Percentiles rank a stretch among this genome's conserved stretches.
Evolutionary conservation across 139 green algal species (phyloP).

Genomic region (Parachlorella kessleri): DNA sequence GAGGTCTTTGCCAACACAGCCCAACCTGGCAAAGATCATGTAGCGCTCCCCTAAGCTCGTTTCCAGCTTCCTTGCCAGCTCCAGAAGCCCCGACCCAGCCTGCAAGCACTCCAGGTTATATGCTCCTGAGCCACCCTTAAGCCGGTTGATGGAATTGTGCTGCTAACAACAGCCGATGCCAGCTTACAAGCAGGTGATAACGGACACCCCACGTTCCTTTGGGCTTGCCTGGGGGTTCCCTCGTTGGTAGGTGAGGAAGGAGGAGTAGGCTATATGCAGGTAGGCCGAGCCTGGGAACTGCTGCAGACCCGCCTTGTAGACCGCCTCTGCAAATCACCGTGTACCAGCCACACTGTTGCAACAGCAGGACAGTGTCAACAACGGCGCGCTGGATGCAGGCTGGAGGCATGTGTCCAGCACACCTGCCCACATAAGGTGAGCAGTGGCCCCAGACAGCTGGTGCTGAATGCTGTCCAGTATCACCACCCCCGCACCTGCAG

Average conservation of each 20-base stretch:
- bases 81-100: slow-evolving; percentile 35
- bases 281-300: slow-evolving; percentile 10
- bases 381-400: not conserved
- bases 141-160: too few species aligned
- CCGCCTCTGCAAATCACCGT: not conserved
- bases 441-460: too few species aligned
- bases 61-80: slow-evolving; percentile 42
- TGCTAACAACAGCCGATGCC: too few species aligned
- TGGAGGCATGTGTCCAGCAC: not conserved
- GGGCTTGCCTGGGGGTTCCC: too few species aligned
- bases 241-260: slow-evolving; percentile 16
- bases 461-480: too few species aligned
- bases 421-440: not conserved
- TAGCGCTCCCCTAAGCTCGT: slow-evolving; percentile 41
- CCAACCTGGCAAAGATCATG: slow-evolving; percentile 46
- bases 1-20: too few species aligned
- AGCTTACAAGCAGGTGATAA: too few species aligned
- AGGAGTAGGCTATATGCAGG: slow-evolving; percentile 17
- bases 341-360: too few species aligned
- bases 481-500: slow-evolving; percentile 45
- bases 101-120: too few species aligned
- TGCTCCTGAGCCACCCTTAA: too few species aligned
- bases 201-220: too few species aligned
- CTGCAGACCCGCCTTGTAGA: slow-evolving; percentile 12
- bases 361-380: not conserved